phyloP scores from a whole-genome alignment of 2,329 filamentous ascomycete genomes.

The Cercospora zeina region DNA sequence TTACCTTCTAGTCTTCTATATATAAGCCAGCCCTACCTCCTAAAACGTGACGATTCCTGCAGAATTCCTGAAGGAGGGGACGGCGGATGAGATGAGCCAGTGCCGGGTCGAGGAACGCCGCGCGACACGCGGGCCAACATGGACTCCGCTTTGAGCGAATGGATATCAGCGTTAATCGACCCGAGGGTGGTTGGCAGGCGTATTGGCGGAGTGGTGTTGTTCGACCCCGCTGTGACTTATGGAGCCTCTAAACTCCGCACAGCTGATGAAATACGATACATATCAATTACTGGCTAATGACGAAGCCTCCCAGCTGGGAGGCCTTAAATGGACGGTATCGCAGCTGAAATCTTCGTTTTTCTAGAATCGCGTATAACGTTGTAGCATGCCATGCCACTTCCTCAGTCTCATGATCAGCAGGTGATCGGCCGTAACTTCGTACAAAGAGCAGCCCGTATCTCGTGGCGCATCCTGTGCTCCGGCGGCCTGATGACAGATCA shows the following conservation, averaged over 20 bases:
- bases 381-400: neutral
- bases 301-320: neutral
- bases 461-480: neutral
- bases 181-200: neutral
- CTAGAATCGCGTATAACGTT: neutral
- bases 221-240: slow-evolving; percentile 12
- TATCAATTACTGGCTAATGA: neutral
- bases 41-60: neutral
- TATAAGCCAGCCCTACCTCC: neutral
- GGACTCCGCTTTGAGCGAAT: neutral
- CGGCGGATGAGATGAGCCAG: neutral
- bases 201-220: neutral
- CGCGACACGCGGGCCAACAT: neutral
- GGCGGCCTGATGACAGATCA: neutral
- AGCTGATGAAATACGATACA: neutral
- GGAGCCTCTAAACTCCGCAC: slow-evolving; percentile 6
- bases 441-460: neutral
- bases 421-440: neutral
- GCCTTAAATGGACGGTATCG: neutral
- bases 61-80: neutral
- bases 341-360: neutral
- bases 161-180: neutral
- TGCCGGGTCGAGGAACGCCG: neutral
- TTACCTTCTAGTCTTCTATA: neutral
- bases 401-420: too few relatives aligned